These are phyloP conservation scores for Penicillium paxilli DNA, from an alignment of 495 filamentous ascomycete genomes.

Conservation along the genomic window DNA sequence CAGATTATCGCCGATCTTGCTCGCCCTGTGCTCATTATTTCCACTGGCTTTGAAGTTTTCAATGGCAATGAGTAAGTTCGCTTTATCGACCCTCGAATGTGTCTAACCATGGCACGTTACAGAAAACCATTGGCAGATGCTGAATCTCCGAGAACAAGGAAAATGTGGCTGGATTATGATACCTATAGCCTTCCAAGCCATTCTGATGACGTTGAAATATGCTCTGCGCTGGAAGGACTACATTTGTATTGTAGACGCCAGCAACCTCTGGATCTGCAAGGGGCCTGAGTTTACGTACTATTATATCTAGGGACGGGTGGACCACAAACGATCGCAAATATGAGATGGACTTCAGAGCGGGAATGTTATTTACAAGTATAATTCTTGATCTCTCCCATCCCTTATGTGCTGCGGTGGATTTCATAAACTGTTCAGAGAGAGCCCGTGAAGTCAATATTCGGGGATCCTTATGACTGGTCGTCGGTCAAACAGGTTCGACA, in stretches of 20 bases:
- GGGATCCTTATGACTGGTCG: too few species aligned
- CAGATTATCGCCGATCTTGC: slow-evolving; percentile 38
- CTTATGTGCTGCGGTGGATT: too few species aligned
- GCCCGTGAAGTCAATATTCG: too few species aligned
- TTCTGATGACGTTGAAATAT: slow-evolving; percentile 29
- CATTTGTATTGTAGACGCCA: slow-evolving; percentile 27
- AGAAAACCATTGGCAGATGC: slow-evolving; percentile 34
- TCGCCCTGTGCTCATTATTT: slow-evolving; percentile 31
- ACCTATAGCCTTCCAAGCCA: slow-evolving; percentile 25
- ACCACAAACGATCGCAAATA: slow-evolving; percentile 11
- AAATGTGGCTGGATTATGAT: slow-evolving; percentile 37
- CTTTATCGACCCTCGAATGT: slow-evolving; percentile 23
- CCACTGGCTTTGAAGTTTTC: slow-evolving; percentile 24
- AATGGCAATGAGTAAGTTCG: slow-evolving; percentile 30
- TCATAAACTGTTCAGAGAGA: too few species aligned
- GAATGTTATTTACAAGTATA: slow-evolving; percentile 9
- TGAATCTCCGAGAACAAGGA: slow-evolving; percentile 37
- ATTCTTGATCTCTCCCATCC: too few species aligned
- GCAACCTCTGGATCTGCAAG: slow-evolving; percentile 18
- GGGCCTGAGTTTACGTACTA: slow-evolving; percentile 18
- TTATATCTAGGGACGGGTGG: slow-evolving; percentile 7
- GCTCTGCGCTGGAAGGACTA: slow-evolving; percentile 24
- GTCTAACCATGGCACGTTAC: slow-evolving; percentile 22
- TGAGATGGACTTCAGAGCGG: slow-evolving; percentile 12
- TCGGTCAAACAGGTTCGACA: too few species aligned